phyloP scores from a whole-genome alignment of 2,329 filamentous ascomycete genomes.

The Colletotrichum somersetense region DNA sequence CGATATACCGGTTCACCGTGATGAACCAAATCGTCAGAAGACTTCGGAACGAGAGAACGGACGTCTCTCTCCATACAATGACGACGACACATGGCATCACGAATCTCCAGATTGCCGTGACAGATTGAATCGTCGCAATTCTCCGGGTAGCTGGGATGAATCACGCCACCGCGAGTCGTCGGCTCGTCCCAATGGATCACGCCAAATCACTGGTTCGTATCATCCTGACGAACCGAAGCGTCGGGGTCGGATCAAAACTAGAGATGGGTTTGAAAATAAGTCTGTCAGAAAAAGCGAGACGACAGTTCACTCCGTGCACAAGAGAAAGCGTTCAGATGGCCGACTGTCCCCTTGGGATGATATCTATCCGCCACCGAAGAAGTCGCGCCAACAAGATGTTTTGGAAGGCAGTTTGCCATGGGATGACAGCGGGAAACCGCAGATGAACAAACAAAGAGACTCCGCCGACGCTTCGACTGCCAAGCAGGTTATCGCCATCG shows the following conservation, averaged over 20 bases:
- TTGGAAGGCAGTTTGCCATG: conserved; percentile 10
- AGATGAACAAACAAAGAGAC: background rate
- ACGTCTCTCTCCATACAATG: background rate
- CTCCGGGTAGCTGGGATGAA: background rate
- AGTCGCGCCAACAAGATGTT: background rate
- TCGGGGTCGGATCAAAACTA: background rate
- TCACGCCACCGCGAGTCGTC: background rate
- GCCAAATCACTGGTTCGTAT: background rate
- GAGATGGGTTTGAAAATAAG: background rate
- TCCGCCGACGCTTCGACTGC: background rate
- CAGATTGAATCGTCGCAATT: no score
- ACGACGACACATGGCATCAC: no score
- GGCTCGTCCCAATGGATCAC: background rate
- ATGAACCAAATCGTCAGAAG: background rate
- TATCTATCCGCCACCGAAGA: conserved; percentile 38
- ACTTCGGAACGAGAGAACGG: background rate
- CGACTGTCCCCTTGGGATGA: conserved; percentile 48
- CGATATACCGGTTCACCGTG: background rate
- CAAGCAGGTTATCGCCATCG: background rate
- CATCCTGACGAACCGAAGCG: background rate
- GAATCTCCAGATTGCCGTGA: background rate
- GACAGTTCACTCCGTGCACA: background rate
- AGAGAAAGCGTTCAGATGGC: conserved; percentile 34
- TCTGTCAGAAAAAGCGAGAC: background rate
- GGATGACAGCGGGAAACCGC: conserved; percentile 5